A percentile compares a stretch with the other conserved stretches of the same genome.
These are phyloP conservation scores for Trichoderma sp. DNA, from an alignment of 2,329 filamentous ascomycete genomes.

Conservation along the genomic window DNA sequence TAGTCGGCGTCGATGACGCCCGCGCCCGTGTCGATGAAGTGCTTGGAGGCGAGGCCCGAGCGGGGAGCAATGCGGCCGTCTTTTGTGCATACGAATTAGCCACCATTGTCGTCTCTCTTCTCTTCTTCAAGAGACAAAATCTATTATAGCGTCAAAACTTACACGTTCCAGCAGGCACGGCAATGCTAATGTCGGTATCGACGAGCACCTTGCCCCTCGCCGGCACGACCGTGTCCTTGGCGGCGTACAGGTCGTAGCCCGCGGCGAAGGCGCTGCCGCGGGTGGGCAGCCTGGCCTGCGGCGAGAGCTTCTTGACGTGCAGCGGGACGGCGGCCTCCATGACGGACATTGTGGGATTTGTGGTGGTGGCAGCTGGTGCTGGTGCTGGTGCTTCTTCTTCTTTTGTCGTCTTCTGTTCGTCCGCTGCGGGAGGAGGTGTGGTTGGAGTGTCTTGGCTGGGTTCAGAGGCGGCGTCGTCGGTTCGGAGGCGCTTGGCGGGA, in stretches of 20 bases:
- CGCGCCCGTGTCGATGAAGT: conserved; percentile 94
- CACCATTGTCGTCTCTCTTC: too few relatives aligned
- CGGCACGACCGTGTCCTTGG: conserved; percentile 73
- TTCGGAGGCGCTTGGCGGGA: conserved; percentile 78
- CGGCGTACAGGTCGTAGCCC: conserved; percentile 90
- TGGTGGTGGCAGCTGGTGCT: background rate
- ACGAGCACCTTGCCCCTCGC: conserved; percentile 83
- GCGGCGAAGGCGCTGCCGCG: conserved; percentile 87
- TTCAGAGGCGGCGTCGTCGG: conserved; percentile 34
- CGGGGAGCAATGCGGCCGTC: conserved; percentile 89
- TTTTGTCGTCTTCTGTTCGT: background rate
- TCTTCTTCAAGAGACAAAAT: background rate
- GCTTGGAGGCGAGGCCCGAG: conserved; percentile 87
- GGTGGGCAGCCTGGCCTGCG: conserved; percentile 78
- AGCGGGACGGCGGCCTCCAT: conserved; percentile 59
- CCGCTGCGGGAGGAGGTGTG: background rate
- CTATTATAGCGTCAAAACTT: conserved; percentile 41
- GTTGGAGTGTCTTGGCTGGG: background rate
- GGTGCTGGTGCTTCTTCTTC: background rate
- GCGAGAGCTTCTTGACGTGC: conserved; percentile 84
- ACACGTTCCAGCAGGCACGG: conserved; percentile 89
- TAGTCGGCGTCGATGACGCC: conserved; percentile 99
- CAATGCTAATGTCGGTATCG: conserved; percentile 88
- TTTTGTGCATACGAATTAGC: conserved; percentile 39
- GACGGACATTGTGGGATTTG: conserved; percentile 32